Evolutionary conservation across 306 rosid genomes (phyloP).

Genomic region (Begonia loranthoides): DNA sequence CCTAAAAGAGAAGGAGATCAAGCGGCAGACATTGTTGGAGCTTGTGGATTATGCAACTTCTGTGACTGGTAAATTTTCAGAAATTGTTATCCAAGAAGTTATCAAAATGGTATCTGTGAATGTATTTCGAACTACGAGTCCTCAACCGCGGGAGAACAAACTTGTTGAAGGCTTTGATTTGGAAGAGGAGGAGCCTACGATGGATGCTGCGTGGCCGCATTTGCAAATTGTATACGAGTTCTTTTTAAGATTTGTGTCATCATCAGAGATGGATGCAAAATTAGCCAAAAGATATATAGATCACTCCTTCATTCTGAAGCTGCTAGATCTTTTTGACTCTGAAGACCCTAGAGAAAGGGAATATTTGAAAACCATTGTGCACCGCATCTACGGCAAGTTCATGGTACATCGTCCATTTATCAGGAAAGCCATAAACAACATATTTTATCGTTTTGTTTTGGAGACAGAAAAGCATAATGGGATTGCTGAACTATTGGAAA

Average conservation of each 20-base stretch:
- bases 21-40: constrained; percentile 53
- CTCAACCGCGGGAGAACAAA: constrained; percentile 63
- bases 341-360: constrained; percentile 71
- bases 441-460: constrained; percentile 42
- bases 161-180: constrained; percentile 48
- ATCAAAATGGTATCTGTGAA: constrained; percentile 51
- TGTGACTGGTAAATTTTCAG: constrained; percentile 47
- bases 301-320: constrained; percentile 48
- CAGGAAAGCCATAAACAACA: constrained; percentile 56
- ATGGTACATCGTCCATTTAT: constrained; percentile 83
- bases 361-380: constrained; percentile 55
- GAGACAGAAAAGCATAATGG: constrained; percentile 73
- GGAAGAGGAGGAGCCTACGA: constrained; percentile 73
- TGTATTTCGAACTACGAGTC: constrained; percentile 53
- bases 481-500: constrained; percentile 56
- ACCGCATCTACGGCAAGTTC: constrained; percentile 51
- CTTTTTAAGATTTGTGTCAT: constrained; percentile 55
- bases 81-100: constrained; percentile 52
- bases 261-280: constrained; percentile 63
- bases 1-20: constrained; percentile 64
- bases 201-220: constrained; percentile 88
- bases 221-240: constrained; percentile 72
- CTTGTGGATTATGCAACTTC: constrained; percentile 58
- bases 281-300: constrained; percentile 58
- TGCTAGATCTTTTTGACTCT: constrained; percentile 62